Percentiles rank a stretch among this genome's conserved stretches.
Evolutionary conservation across 345 rosid species (phyloP).

Genomic region (Aquilaria malaccensis): DNA sequence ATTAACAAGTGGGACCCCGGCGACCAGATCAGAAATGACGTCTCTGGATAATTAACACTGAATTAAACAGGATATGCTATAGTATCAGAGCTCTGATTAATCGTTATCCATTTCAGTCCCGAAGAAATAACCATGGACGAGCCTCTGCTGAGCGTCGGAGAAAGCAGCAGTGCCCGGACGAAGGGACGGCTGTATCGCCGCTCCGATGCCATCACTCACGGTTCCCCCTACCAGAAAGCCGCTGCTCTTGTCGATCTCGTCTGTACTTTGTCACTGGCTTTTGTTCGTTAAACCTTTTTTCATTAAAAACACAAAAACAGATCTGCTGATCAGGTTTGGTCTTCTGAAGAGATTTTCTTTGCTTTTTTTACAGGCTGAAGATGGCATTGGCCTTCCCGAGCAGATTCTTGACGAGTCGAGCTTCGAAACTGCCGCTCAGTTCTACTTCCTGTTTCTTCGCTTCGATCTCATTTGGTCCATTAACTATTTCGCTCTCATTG

Average conservation of each 20-base stretch:
- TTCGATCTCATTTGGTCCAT: constrained; percentile 79
- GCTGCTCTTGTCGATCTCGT: constrained; percentile 99
- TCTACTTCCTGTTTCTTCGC: constrained; percentile 52
- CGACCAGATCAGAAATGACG: no score
- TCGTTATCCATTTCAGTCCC: no score
- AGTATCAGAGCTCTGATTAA: no score
- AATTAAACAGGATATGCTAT: no score
- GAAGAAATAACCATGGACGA: constrained; percentile 28
- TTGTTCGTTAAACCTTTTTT: neutral
- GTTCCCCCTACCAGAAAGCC: constrained; percentile 79
- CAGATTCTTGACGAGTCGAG: constrained; percentile 66
- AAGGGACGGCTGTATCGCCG: constrained; percentile 40
- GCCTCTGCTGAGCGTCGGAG: constrained; percentile 40
- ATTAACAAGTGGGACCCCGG: no score
- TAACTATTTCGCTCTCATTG: constrained; percentile 69
- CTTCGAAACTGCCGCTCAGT: constrained; percentile 56
- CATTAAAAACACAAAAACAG: neutral
- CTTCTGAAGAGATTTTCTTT: constrained; percentile 3
- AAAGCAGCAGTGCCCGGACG: constrained; percentile 24
- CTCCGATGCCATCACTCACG: constrained; percentile 70
- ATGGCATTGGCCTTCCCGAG: constrained; percentile 89
- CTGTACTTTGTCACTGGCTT: neutral
- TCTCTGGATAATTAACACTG: no score
- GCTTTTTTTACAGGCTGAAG: constrained; percentile 61
- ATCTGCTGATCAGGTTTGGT: neutral